These are phyloP conservation scores for Rhodotorula sp. DNA, from an alignment of 1,284 basidiomycete genomes.

Conservation along the genomic window DNA sequence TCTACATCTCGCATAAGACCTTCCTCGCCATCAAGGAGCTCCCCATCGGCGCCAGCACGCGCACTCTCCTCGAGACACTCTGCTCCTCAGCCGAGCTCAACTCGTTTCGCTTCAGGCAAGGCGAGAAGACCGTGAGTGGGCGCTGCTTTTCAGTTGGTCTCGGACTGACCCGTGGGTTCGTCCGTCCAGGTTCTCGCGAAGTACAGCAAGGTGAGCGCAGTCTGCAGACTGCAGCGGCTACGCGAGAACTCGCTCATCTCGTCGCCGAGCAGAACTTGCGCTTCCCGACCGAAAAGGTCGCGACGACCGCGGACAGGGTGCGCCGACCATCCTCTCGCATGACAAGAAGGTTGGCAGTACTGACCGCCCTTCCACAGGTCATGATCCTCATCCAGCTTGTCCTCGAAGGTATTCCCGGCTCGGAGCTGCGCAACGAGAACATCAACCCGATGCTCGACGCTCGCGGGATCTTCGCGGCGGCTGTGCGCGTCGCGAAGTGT, in stretches of 20 bases:
- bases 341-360: neutral
- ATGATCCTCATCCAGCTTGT: slow-evolving; percentile 39
- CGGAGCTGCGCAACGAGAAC: slow-evolving; percentile 36
- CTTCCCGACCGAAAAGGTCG: slow-evolving; percentile 38
- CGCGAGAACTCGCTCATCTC: neutral
- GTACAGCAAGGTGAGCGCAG: slow-evolving; percentile 31
- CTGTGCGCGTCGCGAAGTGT: slow-evolving; percentile 39
- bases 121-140: slow-evolving; percentile 44
- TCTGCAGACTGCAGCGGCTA: too few species aligned
- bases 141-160: too few species aligned
- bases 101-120: slow-evolving; percentile 47
- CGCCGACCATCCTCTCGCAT: neutral
- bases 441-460: slow-evolving; percentile 36
- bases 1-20: slow-evolving; percentile 38
- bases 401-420: slow-evolving; percentile 26
- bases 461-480: slow-evolving; percentile 28
- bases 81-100: slow-evolving; percentile 46
- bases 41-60: slow-evolving; percentile 29
- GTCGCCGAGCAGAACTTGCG: slow-evolving; percentile 20
- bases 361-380: neutral
- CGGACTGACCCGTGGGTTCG: neutral
- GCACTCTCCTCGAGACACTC: slow-evolving; percentile 41
- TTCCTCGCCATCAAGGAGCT: slow-evolving; percentile 38
- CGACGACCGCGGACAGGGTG: slow-evolving; percentile 38
- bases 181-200: slow-evolving; percentile 12